These are phyloP conservation scores for Penicillium bialowiezense DNA, from an alignment of 495 filamentous ascomycete species.

Conservation along the genomic window DNA sequence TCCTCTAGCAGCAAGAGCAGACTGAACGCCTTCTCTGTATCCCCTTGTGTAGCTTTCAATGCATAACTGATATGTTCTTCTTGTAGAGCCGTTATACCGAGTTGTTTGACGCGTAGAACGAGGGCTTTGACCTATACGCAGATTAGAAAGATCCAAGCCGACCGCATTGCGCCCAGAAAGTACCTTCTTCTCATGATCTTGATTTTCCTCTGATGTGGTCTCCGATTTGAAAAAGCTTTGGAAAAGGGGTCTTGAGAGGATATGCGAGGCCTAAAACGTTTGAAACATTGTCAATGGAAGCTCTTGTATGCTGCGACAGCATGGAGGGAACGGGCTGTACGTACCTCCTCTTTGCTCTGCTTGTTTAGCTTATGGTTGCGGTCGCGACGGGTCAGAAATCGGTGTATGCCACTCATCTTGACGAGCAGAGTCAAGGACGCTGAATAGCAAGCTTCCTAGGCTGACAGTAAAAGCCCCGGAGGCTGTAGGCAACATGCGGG, in stretches of 20 bases:
- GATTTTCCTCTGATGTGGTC: constrained; percentile 12
- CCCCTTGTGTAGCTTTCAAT: constrained; percentile 59
- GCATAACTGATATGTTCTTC: constrained; percentile 65
- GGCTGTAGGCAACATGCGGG: constrained; percentile 28
- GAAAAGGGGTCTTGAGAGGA: constrained; percentile 28
- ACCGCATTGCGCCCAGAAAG: neutral
- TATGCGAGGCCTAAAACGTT: constrained; percentile 17
- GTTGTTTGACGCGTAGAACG: constrained; percentile 28
- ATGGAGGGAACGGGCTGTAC: neutral
- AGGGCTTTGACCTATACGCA: constrained; percentile 34
- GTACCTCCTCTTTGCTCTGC: constrained; percentile 50
- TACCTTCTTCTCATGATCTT: constrained; percentile 43
- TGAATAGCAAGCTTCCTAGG: constrained; percentile 6
- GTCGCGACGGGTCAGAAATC: constrained; percentile 73
- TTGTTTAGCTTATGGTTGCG: constrained; percentile 53
- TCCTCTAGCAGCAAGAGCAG: constrained; percentile 72
- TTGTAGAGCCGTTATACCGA: constrained; percentile 36
- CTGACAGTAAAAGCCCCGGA: constrained; percentile 2
- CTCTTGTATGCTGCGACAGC: neutral
- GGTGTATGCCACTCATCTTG: constrained; percentile 58
- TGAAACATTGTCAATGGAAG: constrained; percentile 15
- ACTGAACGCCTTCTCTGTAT: constrained; percentile 72
- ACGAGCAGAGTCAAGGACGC: neutral
- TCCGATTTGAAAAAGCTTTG: constrained; percentile 36
- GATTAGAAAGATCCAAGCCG: constrained; percentile 7